Percentiles rank a stretch among this genome's conserved stretches.
Conservation (phyloP, 2,329 filamentous ascomycete genomes). For the Mycosphaerella sp. region DNA sequence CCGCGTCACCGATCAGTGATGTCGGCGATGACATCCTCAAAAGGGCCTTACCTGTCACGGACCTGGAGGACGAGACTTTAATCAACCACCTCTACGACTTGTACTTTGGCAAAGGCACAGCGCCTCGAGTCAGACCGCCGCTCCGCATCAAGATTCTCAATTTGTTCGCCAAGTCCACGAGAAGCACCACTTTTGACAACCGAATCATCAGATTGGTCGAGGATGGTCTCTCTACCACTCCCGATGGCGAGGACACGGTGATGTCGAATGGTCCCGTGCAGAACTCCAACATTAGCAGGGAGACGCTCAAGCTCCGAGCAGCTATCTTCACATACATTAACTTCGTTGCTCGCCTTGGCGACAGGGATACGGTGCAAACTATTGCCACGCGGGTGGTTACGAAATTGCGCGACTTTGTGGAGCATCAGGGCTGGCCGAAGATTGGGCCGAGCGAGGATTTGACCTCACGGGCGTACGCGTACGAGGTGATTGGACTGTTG, state of each 20-base stretch:
- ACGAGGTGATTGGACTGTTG: constrained; percentile 83
- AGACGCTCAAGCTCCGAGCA: constrained; percentile 70
- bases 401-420: constrained; percentile 65
- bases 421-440: constrained; percentile 75
- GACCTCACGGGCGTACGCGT: constrained; percentile 69
- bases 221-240: constrained; percentile 51
- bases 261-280: constrained; percentile 27
- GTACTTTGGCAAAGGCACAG: constrained; percentile 57
- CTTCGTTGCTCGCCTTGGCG: constrained; percentile 73
- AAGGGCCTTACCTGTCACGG: constrained; percentile 58
- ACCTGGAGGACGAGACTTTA: constrained; percentile 61
- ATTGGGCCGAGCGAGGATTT: constrained; percentile 52
- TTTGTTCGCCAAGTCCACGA: constrained; percentile 68
- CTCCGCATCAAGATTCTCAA: constrained; percentile 71
- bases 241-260: constrained; percentile 29
- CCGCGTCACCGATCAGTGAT: constrained; percentile 73
- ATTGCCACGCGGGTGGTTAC: constrained; percentile 64
- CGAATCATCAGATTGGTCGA: constrained; percentile 64
- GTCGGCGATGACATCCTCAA: constrained; percentile 87
- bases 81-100: constrained; percentile 63
- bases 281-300: constrained; percentile 54
- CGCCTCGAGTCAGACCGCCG: constrained; percentile 52
- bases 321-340: constrained; percentile 81
- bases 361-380: constrained; percentile 51
- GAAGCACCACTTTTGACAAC: constrained; percentile 62